Evolutionary conservation across 2,329 filamentous ascomycete genomes (phyloP).

Genomic region (Colletotrichum destructivum): DNA sequence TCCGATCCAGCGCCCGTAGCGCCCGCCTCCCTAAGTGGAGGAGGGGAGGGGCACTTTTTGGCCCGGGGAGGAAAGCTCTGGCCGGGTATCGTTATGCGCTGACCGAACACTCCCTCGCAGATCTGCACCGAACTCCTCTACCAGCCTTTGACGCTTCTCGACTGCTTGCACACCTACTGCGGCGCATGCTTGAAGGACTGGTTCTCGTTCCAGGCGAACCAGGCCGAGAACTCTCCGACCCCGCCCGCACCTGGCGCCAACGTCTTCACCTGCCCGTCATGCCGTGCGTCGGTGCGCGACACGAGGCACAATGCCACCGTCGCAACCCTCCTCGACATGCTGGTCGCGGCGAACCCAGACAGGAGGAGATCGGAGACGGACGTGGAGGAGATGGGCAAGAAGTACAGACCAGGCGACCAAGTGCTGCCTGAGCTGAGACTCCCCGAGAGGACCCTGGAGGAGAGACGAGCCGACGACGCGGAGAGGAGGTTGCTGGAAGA

Average conservation of each 20-base stretch:
- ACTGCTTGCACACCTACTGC: conserved; percentile 97
- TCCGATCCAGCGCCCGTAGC: conserved; percentile 18
- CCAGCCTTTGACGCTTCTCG: conserved; percentile 90
- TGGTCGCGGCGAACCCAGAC: conserved; percentile 83
- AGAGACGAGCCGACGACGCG: conserved; percentile 72
- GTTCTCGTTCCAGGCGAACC: conserved; percentile 85
- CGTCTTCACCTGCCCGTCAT: conserved; percentile 91
- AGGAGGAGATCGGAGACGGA: conserved; percentile 80
- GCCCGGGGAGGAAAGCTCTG: not conserved
- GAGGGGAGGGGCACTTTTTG: conserved; percentile 31
- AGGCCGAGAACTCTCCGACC: conserved; percentile 66
- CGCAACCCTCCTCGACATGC: conserved; percentile 91
- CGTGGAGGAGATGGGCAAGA: conserved; percentile 80
- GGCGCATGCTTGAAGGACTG: conserved; percentile 96
- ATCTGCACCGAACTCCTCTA: conserved; percentile 97
- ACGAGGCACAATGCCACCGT: conserved; percentile 93
- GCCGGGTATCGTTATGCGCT: conserved; percentile 9
- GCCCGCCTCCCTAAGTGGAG: conserved; percentile 5
- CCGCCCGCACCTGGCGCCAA: conserved; percentile 63
- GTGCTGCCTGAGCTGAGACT: conserved; percentile 77
- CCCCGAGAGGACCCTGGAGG: conserved; percentile 66
- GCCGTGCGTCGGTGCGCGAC: conserved; percentile 87
- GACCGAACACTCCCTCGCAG: conserved; percentile 60
- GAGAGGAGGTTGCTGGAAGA: conserved; percentile 80
- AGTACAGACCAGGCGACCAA: conserved; percentile 86